Base-by-base conservation (phyloP, 352 stramenopile genomes). In the Elongisporangium undulatum region DNA sequence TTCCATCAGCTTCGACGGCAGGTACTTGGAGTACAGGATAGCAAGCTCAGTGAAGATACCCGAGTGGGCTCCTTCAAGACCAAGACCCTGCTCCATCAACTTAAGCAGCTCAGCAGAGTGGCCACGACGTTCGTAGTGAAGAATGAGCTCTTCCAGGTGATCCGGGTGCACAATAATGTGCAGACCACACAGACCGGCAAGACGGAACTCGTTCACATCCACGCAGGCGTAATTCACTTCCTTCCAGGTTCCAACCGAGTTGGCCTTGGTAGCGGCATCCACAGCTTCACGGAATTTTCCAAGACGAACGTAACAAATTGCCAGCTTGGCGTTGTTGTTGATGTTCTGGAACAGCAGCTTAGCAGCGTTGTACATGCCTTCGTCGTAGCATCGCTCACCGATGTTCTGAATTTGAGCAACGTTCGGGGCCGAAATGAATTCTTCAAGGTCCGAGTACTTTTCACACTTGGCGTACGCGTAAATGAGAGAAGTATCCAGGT, bases 291-390 rank as follows among this genome's bases (percentile, higher is more conserved):
- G 85, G 87, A 99, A 99, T 75, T 99, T 98, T 58, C 96, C 94
- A 17, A 99, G 87, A 71, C 98, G 92, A 59, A 99, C 97, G 72
- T 98, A 98, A 84, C 97, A 99, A 63, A 99, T 97, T 26, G 98
- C 97, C 52, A 99, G 87, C 87, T 99, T 99, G 26, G 97, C 98
- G 78, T 99, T 99, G 90, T 99, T 99, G 90, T 99, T 99, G 78
- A 99, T 99, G 75, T 98, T 99, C 68, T 97, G 94, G 82, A 99
- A 99, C 49, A 99, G 72, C 56, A 99, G 82, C 78, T 99, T 99
- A 3, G 97, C 97, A 41, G 98, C 97, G 63, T 99, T 94, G 82
- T 99, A 99, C 71, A 99, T 95, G 56, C 95, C 96, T 82, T 99
- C 97, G 59, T 97, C 87, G 74, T 98, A 99, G 59, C 96, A 98